Evolutionary conservation across 2,329 filamentous ascomycete genomes (phyloP), one percentile per base, ranked within the genome.

Genomic region (Nectriaceae sp.): DNA sequence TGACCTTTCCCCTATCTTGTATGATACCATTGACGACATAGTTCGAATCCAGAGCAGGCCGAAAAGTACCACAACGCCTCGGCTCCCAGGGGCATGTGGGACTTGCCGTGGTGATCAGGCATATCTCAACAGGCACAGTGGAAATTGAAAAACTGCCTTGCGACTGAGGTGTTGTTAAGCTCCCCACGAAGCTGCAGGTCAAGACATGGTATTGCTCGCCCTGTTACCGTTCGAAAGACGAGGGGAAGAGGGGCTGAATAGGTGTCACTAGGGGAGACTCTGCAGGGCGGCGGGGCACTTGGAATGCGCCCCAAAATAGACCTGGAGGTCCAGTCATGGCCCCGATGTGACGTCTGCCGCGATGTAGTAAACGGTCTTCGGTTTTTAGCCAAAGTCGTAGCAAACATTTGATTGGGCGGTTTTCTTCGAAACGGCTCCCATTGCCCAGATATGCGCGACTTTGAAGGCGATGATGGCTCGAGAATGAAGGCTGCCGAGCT

Each of bases 131-230:
- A 21, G 37, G 49, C 52, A 44, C 40, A 47, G 38, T 35, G 26
- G 41, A 45, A 24, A 35, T 36, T 19, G 40, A n/a, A 40, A 55
- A 45, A 47, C 42, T 47, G 53, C 53, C 53, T 55, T 53, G 44
- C 44, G 47, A 18, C 42, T 39, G n/a, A 16, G 20, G 8, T 21
- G 37, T 21, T 39, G 37, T 16, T 19, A 37, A 31, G 26, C 26
- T 39, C 19, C 33, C 40, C 21, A 19, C 16, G 29, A 43, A 10
- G n/a, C 42, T 40, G 35, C 40, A 35, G 46, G 38, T 48, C 41
- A 44, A 16, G 24, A 41, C 19, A 39, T 39, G 37, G 19, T 21
- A 6, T 5, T 39, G 37, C 18, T 21, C 37, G 37, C 37, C 37
- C 37, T 8, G 37, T 21, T 39, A 10, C 37, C 19, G 37, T 39